Conservation (phyloP, 129 eudicot genomes). For the Tanacetum coccineum region DNA sequence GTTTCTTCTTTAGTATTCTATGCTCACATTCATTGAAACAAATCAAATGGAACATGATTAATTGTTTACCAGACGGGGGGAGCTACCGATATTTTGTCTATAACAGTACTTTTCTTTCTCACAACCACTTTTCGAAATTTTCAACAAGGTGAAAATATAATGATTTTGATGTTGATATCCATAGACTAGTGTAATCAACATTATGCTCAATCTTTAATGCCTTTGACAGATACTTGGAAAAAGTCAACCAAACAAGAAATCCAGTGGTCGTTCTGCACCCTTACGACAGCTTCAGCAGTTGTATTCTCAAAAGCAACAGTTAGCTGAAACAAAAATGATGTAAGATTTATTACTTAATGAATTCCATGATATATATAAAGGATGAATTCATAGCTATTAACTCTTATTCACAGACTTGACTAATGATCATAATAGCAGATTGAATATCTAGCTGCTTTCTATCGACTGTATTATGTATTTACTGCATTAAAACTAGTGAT, state of each 20-base stretch:
- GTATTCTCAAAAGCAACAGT: too few species aligned
- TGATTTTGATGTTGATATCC: not conserved
- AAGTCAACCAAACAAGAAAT: too few species aligned
- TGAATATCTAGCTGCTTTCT: not conserved
- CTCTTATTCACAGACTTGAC: not conserved
- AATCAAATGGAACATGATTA: constrained; percentile 16
- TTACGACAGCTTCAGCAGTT: too few species aligned
- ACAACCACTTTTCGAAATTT: constrained; percentile 45
- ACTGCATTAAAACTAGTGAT: not conserved
- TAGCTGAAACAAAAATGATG: constrained; percentile 57
- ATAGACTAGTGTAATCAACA: too few species aligned
- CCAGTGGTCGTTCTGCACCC: too few species aligned
- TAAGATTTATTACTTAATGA: constrained; percentile 32
- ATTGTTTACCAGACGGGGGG: constrained; percentile 46
- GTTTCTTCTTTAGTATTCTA: too few species aligned
- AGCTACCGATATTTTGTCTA: constrained; percentile 32
- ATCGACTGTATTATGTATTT: constrained; percentile 4
- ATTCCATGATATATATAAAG: not conserved
- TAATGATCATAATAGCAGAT: too few species aligned
- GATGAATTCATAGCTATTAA: not conserved
- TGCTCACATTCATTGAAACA: constrained; percentile 1
- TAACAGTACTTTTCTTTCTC: constrained; percentile 22
- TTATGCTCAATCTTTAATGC: too few species aligned
- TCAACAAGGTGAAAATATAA: constrained; percentile 41
- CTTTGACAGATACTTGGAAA: too few species aligned